phyloP scores from a whole-genome alignment of 1,139 yeast genomes.

The Hansenula lynferdii region DNA sequence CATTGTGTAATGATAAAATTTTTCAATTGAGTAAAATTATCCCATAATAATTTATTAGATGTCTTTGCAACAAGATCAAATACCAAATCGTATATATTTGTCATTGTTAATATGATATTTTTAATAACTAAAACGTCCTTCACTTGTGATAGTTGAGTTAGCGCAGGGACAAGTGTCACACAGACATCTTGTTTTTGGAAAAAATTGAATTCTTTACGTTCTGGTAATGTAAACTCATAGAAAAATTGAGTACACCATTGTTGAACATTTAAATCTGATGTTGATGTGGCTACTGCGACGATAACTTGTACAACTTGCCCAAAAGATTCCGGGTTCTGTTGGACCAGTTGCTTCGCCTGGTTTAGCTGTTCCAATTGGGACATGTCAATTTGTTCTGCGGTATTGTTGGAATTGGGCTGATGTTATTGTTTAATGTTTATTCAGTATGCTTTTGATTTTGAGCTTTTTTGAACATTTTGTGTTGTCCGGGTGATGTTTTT shows the following conservation, averaged over 20 bases:
- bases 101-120: conserved; percentile 26
- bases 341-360: conserved; percentile 23
- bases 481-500: too few species aligned
- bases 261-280: conserved; percentile 32
- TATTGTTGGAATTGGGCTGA: too few species aligned
- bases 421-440: background rate
- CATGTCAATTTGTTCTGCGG: too few species aligned
- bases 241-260: conserved; percentile 46
- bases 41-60: conserved; percentile 29
- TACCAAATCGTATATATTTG: conserved; percentile 28
- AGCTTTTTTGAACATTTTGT: too few species aligned
- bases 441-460: too few species aligned
- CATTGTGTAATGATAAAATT: conserved; percentile 27
- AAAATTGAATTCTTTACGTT: conserved; percentile 24
- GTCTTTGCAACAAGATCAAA: conserved; percentile 35
- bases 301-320: conserved; percentile 53
- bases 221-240: conserved; percentile 37
- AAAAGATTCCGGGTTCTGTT: conserved; percentile 40
- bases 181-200: conserved; percentile 40
- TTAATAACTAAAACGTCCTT: conserved; percentile 27
- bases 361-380: conserved; percentile 34
- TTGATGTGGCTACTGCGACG: conserved; percentile 34
- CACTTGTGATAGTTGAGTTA: conserved; percentile 14
- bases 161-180: conserved; percentile 25
- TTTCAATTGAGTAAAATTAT: conserved; percentile 25